Conservation (phyloP, 352 stramenopile genomes). For the Phytophthora pistaciae region DNA sequence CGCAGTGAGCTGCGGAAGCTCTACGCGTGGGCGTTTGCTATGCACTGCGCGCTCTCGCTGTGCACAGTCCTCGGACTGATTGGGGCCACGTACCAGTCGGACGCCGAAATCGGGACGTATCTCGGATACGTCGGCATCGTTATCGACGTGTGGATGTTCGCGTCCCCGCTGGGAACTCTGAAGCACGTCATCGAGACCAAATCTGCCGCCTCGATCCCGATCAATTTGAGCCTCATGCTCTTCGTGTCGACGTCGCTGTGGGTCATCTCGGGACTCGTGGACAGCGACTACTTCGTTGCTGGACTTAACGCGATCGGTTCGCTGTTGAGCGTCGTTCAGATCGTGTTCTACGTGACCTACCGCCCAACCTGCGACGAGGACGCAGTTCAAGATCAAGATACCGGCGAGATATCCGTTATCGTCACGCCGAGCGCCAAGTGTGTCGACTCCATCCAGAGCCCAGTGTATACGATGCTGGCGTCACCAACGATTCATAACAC, state of each 20-base stretch:
- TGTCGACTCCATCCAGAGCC: background rate
- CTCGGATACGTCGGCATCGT: constrained; percentile 33
- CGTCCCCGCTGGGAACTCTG: background rate
- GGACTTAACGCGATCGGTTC: constrained; percentile 42
- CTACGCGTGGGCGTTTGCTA: constrained; percentile 11
- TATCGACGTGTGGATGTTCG: constrained; percentile 10
- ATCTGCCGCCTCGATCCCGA: constrained; percentile 27
- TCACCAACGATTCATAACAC: constrained; percentile 5
- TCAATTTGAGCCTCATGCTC: constrained; percentile 28
- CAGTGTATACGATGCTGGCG: constrained; percentile 13
- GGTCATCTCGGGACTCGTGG: constrained; percentile 16
- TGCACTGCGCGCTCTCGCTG: constrained; percentile 26
- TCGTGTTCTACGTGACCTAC: constrained; percentile 60
- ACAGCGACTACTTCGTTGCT: constrained; percentile 25
- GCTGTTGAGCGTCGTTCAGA: constrained; percentile 44
- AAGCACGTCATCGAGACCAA: constrained; percentile 20
- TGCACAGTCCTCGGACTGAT: constrained; percentile 45
- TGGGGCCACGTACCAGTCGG: constrained; percentile 38
- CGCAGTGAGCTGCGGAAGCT: constrained; percentile 19
- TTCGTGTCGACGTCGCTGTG: constrained; percentile 29
- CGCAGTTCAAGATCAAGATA: background rate
- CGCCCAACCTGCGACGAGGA: background rate
- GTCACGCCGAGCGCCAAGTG: constrained; percentile 3
- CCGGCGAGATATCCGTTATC: background rate
- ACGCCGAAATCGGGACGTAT: constrained; percentile 11